Conservation (phyloP, 2,329 filamentous ascomycete genomes). For the Magnaporthiopsis incrustans region DNA sequence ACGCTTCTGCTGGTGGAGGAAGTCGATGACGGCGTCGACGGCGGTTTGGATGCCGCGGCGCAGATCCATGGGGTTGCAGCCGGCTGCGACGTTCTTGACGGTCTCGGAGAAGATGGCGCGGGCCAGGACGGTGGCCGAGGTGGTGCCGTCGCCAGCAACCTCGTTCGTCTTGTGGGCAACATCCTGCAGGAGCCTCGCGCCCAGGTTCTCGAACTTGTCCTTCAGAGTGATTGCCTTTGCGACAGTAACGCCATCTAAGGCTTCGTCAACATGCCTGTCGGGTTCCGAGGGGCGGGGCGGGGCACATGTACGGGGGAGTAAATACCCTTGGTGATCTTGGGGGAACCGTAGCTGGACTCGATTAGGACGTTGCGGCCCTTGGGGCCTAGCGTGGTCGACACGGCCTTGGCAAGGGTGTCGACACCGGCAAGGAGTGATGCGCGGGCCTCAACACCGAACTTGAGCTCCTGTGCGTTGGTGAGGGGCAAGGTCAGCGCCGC, state of each 20-base stretch:
- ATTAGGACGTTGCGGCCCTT: slow-evolving; percentile 99
- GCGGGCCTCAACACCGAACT: slow-evolving; percentile 93
- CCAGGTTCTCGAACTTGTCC: slow-evolving; percentile 99
- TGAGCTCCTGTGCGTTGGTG: slow-evolving; percentile 64
- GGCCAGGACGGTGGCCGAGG: slow-evolving; percentile 92
- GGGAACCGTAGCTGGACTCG: slow-evolving; percentile 95
- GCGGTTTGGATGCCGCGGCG: slow-evolving; percentile 94
- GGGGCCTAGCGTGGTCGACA: slow-evolving; percentile 90
- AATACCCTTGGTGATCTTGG: slow-evolving; percentile 98
- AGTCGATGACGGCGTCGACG: slow-evolving; percentile 90
- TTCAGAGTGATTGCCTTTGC: slow-evolving; percentile 85
- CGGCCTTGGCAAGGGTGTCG: slow-evolving; percentile 92
- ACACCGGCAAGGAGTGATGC: slow-evolving; percentile 86
- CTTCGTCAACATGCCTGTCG: slow-evolving; percentile 7
- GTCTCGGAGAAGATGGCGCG: slow-evolving; percentile 99
- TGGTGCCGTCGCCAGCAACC: slow-evolving; percentile 96
- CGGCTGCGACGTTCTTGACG: slow-evolving; percentile 98
- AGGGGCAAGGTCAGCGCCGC: background rate
- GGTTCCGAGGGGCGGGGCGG: background rate
- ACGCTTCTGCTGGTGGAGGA: slow-evolving; percentile 89
- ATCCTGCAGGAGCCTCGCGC: slow-evolving; percentile 91
- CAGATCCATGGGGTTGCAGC: slow-evolving; percentile 99
- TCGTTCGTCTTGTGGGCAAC: slow-evolving; percentile 99
- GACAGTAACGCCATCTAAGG: slow-evolving; percentile 75
- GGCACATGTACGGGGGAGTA: background rate